These are phyloP conservation scores for Tephrocybe sp. DNA, from an alignment of 768 basidiomycete species.

Conservation along the genomic window DNA sequence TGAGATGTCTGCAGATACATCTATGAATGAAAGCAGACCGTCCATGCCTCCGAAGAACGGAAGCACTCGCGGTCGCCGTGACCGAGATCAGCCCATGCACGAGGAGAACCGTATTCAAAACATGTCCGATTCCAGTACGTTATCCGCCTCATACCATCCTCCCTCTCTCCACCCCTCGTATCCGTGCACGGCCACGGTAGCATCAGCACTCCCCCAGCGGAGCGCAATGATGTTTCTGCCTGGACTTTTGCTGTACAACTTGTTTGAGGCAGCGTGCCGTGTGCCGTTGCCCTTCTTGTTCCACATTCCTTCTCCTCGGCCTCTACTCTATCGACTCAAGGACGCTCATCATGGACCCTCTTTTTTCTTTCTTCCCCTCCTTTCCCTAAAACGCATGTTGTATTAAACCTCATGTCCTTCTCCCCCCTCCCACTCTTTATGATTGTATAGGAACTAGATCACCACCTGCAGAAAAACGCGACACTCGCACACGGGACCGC, in stretches of 20 bases:
- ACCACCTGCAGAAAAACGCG: constrained; percentile 34
- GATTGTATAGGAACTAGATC: constrained; percentile 50
- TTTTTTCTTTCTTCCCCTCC: constrained; percentile 31
- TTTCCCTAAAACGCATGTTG: constrained; percentile 29
- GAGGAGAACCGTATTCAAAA: constrained; percentile 31
- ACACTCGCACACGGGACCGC: constrained; percentile 14
- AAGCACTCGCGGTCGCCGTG: constrained; percentile 28
- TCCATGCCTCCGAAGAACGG: constrained; percentile 22
- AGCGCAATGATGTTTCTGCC: constrained; percentile 17
- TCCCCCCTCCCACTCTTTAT: constrained; percentile 30
- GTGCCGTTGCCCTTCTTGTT: constrained; percentile 21
- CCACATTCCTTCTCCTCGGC: constrained; percentile 26
- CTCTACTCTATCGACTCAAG: constrained; percentile 35
- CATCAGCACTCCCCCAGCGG: constrained; percentile 20
- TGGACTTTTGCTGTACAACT: constrained; percentile 16
- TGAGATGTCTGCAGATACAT: constrained; percentile 12
- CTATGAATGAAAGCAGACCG: constrained; percentile 22
- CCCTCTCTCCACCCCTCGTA: constrained; percentile 38
- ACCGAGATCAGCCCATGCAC: constrained; percentile 27
- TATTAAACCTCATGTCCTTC: constrained; percentile 25
- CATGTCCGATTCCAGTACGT: constrained; percentile 58
- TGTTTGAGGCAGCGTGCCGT: constrained; percentile 26
- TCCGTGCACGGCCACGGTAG: constrained; percentile 34
- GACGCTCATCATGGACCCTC: constrained; percentile 42
- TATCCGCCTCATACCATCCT: constrained; percentile 53